phyloP scores from a whole-genome alignment of 2,329 filamentous ascomycete species.

The Berkeleyomyces basicola region DNA sequence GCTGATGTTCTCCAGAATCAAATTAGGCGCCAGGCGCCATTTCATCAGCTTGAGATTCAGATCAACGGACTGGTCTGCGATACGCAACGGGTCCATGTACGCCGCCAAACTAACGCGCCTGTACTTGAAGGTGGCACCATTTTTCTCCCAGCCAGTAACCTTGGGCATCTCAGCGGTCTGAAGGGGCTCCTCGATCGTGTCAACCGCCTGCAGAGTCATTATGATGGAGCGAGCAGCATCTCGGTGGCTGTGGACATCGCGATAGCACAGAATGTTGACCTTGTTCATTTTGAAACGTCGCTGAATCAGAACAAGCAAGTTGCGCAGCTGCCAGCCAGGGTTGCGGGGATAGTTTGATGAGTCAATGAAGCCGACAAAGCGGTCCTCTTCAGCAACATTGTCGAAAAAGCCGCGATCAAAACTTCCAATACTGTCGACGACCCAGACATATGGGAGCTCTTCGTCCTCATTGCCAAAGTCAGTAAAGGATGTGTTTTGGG shows the following conservation, averaged over 20 bases:
- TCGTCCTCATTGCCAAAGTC: conserved; percentile 23
- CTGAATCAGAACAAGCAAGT: conserved; percentile 69
- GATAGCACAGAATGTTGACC: conserved; percentile 76
- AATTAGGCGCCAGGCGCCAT: conserved; percentile 81
- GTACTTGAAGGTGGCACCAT: conserved; percentile 54
- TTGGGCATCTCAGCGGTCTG: conserved; percentile 53
- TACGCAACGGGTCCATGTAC: conserved; percentile 76
- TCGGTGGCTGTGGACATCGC: conserved; percentile 61
- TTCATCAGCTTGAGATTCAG: conserved; percentile 97
- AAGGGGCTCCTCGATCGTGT: background rate
- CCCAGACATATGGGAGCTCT: conserved; percentile 52
- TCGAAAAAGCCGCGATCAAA: conserved; percentile 85
- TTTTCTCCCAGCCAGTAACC: conserved; percentile 81
- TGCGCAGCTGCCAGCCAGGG: conserved; percentile 85
- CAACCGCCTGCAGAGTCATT: conserved; percentile 37
- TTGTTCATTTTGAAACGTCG: conserved; percentile 63
- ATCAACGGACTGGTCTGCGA: conserved; percentile 90
- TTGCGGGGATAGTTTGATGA: conserved; percentile 78
- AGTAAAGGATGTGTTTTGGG: conserved; percentile 29
- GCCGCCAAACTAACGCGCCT: conserved; percentile 70
- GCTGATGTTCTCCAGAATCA: conserved; percentile 80
- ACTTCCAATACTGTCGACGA: conserved; percentile 54
- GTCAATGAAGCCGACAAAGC: conserved; percentile 76
- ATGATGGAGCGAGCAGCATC: conserved; percentile 73
- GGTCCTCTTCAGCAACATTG: conserved; percentile 51